Evolutionary conservation across 306 rosid genomes (phyloP), one percentile per base, ranked within the genome.

Genomic region (Cucurbita moschata): DNA sequence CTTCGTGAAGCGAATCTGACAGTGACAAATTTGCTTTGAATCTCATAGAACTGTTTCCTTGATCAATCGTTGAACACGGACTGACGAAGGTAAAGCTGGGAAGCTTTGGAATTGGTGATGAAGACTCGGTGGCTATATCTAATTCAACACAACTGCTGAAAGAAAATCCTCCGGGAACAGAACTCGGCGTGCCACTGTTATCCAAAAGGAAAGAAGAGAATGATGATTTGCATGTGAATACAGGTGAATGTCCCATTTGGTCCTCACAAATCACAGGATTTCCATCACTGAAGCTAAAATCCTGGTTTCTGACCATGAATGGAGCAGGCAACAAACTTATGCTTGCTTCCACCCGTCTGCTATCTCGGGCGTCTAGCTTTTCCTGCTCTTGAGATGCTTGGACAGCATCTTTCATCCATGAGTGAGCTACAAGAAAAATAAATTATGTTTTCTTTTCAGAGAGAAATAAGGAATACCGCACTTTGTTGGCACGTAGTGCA

Each of bases 321-420:
- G 81, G 59, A 4, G 58, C 62, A 3, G 80, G 74, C 14, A 61
- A 72, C 8, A 77, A 82, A 79, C 46, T 75, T 11, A 57, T 60
- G 51, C 72, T 64, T 53, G 40, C 43, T 60, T 76, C 59, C 61
- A 60, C 70, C n/a, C 74, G 61, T 15, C 49, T 44, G 57, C 61
- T 26, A 62, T 66, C 63, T 46, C 74, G 74, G 4, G 44, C 43
- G 30, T 49, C 74, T 14, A 14, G 4, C 43, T 69, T 73, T 80
- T 81, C 79, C 76, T 79, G 82, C 78, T 76, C 82, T 79, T 54
- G 70, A 70, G 66, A 66, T n/a, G 40, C 62, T 65, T 58, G 54
- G n/a, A 68, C 78, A 40, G 26, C 58, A 49, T 79, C 79, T 54
- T 86, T 81, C 90, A 88, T 84, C 94, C 90, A 88, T 77, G 86